phyloP scores from a whole-genome alignment of 163 green algal genomes.

The Prototheca stagnorum region DNA sequence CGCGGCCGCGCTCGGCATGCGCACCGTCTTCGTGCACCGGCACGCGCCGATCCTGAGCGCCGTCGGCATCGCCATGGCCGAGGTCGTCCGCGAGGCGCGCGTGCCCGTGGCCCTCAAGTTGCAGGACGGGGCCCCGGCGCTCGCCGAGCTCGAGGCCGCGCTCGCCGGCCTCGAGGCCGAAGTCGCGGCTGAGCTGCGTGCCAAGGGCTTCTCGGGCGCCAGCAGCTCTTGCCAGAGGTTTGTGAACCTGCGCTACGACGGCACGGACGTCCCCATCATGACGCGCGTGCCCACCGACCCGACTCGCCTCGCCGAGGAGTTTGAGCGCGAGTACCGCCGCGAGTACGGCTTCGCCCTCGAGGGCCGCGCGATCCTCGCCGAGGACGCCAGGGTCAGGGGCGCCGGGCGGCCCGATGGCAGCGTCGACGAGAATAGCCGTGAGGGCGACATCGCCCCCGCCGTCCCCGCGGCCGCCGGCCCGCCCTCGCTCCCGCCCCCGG shows the following conservation, averaged over 20 bases:
- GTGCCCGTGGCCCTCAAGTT: constrained; percentile 45
- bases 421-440: too few species aligned
- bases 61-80: constrained; percentile 90
- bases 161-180: constrained; percentile 20
- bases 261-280: constrained; percentile 80
- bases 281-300: constrained; percentile 15
- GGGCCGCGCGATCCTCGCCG: constrained; percentile 51
- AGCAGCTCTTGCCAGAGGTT: constrained; percentile 43
- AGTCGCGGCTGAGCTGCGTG: constrained; percentile 16
- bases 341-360: constrained; percentile 83
- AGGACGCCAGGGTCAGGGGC: constrained; percentile 62
- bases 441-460: too few species aligned
- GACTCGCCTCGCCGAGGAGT: constrained; percentile 10
- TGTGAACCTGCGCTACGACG: constrained; percentile 73
- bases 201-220: constrained; percentile 39
- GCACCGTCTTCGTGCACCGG: constrained; percentile 75
- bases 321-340: constrained; percentile 46
- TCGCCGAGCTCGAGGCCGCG: constrained; percentile 11
- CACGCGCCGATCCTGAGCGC: constrained; percentile 83
- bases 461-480: too few species aligned
- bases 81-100: constrained; percentile 72
- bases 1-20: constrained; percentile 73
- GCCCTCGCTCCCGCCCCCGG: too few species aligned
- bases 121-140: neutral
- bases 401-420: constrained; percentile 33